phyloP scores from a whole-genome alignment of 805 yeast genomes.

The Priceomyces melissophilus region DNA sequence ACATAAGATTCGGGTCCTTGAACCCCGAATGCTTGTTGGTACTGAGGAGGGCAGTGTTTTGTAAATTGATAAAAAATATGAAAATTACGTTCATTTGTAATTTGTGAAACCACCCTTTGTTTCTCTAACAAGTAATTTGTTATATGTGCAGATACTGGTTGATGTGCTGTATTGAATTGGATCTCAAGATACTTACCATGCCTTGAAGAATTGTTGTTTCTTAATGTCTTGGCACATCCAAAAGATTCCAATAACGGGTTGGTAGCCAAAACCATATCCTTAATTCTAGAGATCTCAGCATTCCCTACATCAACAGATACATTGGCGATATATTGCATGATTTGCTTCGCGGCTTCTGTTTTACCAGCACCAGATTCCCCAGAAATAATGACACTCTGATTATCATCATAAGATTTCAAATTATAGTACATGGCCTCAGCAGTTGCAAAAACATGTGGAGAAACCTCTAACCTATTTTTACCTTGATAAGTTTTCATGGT shows the following conservation, averaged over 20 bases:
- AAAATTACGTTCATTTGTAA: slow-evolving; percentile 88
- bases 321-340: slow-evolving; percentile 94
- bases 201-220: slow-evolving; percentile 86
- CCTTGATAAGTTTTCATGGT: slow-evolving; percentile 77
- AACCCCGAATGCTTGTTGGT: slow-evolving; percentile 81
- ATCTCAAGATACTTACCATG: slow-evolving; percentile 94
- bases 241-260: slow-evolving; percentile 88
- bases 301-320: slow-evolving; percentile 68
- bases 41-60: slow-evolving; percentile 80
- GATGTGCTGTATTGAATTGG: slow-evolving; percentile 70
- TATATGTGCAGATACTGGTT: slow-evolving; percentile 93
- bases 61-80: slow-evolving; percentile 96
- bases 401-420: slow-evolving; percentile 89
- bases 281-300: slow-evolving; percentile 75
- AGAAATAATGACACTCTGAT: slow-evolving; percentile 94
- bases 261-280: slow-evolving; percentile 97
- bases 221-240: slow-evolving; percentile 89
- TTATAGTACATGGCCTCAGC: slow-evolving; percentile 97
- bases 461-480: slow-evolving; percentile 90
- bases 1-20: slow-evolving; percentile 91
- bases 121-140: slow-evolving; percentile 93
- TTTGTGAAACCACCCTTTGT: slow-evolving; percentile 95
- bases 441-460: slow-evolving; percentile 97
- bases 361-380: slow-evolving; percentile 99
- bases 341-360: slow-evolving; percentile 96